Evolutionary conservation across 2,329 filamentous ascomycete species (phyloP).

Genomic region (Cordyceps farinosa): DNA sequence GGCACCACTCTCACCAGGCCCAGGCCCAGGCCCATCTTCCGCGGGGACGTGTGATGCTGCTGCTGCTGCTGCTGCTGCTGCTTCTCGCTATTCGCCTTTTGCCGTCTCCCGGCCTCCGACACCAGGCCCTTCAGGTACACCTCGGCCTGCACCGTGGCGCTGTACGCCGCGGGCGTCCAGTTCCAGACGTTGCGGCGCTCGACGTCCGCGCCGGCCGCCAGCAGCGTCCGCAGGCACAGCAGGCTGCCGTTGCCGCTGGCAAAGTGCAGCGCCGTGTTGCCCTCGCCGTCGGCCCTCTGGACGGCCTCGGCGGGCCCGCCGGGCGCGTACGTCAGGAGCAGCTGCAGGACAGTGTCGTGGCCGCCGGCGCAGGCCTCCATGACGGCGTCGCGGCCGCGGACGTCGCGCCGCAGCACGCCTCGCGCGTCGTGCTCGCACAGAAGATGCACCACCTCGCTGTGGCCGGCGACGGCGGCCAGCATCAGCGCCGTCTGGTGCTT

Average conservation of each 20-base stretch:
- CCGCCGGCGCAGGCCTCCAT: conserved; percentile 61
- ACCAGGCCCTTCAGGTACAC: conserved; percentile 79
- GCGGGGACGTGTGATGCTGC: conserved; percentile 23
- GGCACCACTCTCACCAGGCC: conserved; percentile 44
- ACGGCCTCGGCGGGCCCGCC: conserved; percentile 52
- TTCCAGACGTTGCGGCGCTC: conserved; percentile 69
- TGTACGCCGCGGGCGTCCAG: conserved; percentile 83
- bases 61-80: conserved; percentile 24
- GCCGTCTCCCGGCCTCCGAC: conserved; percentile 63
- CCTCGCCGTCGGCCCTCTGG: conserved; percentile 60
- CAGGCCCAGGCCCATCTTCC: conserved; percentile 32
- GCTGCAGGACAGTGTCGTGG: conserved; percentile 62
- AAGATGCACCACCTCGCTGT: conserved; percentile 69
- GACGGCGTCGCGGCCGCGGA: conserved; percentile 66
- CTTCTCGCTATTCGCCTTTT: conserved; percentile 37
- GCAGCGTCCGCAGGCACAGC: conserved; percentile 69
- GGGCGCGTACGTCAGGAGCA: conserved; percentile 59
- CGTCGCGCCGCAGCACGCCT: conserved; percentile 63
- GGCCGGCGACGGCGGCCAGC: conserved; percentile 66
- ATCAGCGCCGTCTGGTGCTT: conserved; percentile 77
- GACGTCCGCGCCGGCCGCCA: conserved; percentile 75
- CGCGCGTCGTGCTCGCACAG: conserved; percentile 62
- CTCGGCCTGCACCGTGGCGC: conserved; percentile 76
- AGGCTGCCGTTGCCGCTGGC: conserved; percentile 79
- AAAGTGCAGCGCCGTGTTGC: conserved; percentile 87